A percentile compares a stretch with the other conserved stretches of the same genome.
Conservation (phyloP, 139 green algal species). For the Chlamydomonas sphaeroides region DNA sequence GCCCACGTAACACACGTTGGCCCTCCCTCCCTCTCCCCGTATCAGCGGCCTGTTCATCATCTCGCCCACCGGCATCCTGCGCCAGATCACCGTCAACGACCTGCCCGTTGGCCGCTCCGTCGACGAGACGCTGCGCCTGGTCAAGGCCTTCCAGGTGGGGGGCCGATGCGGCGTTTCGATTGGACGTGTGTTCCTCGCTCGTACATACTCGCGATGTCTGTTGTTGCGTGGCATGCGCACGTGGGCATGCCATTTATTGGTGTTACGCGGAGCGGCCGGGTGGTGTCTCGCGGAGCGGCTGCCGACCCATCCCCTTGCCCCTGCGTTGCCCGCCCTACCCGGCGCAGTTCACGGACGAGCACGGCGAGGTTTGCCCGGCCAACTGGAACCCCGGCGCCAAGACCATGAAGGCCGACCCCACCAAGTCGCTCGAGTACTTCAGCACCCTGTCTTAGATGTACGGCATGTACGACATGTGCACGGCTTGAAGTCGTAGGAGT, state of each 20-base stretch:
- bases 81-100: slow-evolving; percentile 98
- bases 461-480: too few relatives aligned
- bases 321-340: too few relatives aligned
- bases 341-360: slow-evolving; percentile 82
- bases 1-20: too few relatives aligned
- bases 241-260: too few relatives aligned
- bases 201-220: too few relatives aligned
- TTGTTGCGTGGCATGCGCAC: too few relatives aligned
- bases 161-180: neutral
- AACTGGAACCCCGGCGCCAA: slow-evolving; percentile 81
- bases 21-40: neutral
- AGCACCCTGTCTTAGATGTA: slow-evolving; percentile 41
- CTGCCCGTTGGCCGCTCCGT: slow-evolving; percentile 92
- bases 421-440: slow-evolving; percentile 73
- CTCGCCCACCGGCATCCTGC: slow-evolving; percentile 88
- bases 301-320: too few relatives aligned
- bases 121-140: slow-evolving; percentile 92
- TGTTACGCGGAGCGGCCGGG: too few relatives aligned
- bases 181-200: too few relatives aligned
- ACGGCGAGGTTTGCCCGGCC: slow-evolving; percentile 89
- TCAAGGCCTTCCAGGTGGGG: slow-evolving; percentile 90
- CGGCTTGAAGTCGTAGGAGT: too few relatives aligned
- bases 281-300: too few relatives aligned
- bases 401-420: slow-evolving; percentile 83
- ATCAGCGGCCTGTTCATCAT: slow-evolving; percentile 94